Conservation (phyloP, 108 stramenopile genomes). For the Bacterosira constricta region DNA sequence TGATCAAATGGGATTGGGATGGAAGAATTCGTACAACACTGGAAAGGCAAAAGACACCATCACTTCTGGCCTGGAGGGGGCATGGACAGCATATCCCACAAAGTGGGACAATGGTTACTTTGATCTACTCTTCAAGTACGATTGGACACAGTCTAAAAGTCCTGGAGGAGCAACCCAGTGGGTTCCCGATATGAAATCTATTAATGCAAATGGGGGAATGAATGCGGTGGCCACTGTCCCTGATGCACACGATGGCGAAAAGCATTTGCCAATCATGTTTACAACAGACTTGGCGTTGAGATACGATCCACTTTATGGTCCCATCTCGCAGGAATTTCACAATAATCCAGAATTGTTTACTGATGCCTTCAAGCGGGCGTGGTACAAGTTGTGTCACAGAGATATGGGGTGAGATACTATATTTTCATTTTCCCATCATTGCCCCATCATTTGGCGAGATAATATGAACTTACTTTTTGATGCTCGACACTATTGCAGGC, state of each 20-base stretch:
- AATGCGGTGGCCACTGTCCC: constrained; percentile 55
- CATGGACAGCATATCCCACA: constrained; percentile 73
- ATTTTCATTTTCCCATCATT: too few relatives aligned
- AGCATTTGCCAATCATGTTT: constrained; percentile 74
- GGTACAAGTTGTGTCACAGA: constrained; percentile 78
- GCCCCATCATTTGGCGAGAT: too few relatives aligned
- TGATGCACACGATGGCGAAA: constrained; percentile 59
- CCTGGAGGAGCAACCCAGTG: constrained; percentile 79
- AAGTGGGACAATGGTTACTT: constrained; percentile 82
- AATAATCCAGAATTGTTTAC: constrained; percentile 55
- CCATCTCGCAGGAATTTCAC: constrained; percentile 59
- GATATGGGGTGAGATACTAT: too few relatives aligned
- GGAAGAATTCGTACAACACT: constrained; percentile 59
- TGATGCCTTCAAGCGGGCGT: constrained; percentile 71
- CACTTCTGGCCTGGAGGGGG: constrained; percentile 77
- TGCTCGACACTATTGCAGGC: too few relatives aligned
- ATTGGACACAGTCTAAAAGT: constrained; percentile 72
- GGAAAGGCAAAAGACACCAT: constrained; percentile 74
- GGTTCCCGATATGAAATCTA: constrained; percentile 53
- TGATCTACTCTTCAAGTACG: constrained; percentile 63
- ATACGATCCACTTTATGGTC: constrained; percentile 67
- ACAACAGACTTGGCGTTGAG: constrained; percentile 73
- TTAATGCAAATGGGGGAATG: constrained; percentile 25
- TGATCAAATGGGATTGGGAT: constrained; percentile 76
- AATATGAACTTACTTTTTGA: too few relatives aligned